phyloP scores from a whole-genome alignment of 164 flowering plant species.

The Echeveria elegans region DNA sequence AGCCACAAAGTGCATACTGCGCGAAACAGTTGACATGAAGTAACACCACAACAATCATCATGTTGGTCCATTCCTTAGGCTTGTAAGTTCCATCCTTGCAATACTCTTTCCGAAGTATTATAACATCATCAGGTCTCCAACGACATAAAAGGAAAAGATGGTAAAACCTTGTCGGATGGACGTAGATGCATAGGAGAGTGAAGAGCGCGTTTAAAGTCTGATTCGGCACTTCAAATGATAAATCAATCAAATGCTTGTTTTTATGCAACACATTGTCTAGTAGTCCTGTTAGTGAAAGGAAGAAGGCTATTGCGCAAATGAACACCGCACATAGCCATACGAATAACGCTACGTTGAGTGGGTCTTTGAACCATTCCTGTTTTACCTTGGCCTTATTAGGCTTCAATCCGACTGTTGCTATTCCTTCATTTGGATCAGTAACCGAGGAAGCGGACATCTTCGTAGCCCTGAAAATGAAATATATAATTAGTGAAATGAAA shows the following conservation, averaged over 20 bases:
- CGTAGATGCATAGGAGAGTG: constrained; percentile 88
- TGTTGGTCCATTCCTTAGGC: constrained; percentile 89
- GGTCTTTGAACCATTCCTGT: constrained; percentile 62
- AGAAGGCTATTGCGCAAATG: constrained; percentile 72
- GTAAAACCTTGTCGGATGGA: constrained; percentile 74
- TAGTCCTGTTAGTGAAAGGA: constrained; percentile 89
- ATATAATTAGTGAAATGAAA: too few relatives aligned
- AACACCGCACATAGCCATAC: constrained; percentile 67
- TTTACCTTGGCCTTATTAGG: neutral
- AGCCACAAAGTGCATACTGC: constrained; percentile 73
- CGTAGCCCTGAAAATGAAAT: neutral
- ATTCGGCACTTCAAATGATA: constrained; percentile 91
- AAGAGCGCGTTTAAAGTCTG: constrained; percentile 91
- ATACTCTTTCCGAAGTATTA: constrained; percentile 59
- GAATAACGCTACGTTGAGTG: constrained; percentile 74
- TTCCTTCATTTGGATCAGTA: neutral
- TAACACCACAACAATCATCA: constrained; percentile 72
- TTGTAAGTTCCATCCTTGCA: constrained; percentile 85
- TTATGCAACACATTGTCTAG: constrained; percentile 46
- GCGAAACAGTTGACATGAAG: constrained; percentile 86
- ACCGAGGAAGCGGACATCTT: neutral
- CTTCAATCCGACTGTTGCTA: neutral
- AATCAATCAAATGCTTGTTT: constrained; percentile 47
- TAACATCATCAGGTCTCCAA: constrained; percentile 64
- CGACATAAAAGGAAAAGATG: constrained; percentile 65